These are phyloP conservation scores for Viola odorata DNA, from an alignment of 345 rosid species.

Conservation along the genomic window DNA sequence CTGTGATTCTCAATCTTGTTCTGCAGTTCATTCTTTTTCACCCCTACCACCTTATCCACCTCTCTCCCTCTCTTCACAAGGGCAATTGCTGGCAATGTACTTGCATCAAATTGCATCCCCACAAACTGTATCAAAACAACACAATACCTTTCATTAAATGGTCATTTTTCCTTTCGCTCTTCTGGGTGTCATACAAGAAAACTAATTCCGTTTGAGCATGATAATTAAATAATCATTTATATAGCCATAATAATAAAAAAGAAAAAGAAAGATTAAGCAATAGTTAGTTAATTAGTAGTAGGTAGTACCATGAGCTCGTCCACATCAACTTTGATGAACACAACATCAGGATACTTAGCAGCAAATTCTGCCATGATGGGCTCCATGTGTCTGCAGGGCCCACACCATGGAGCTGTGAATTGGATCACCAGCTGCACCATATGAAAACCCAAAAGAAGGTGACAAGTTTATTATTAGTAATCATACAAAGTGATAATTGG, in stretches of 20 bases:
- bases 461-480: too few species aligned
- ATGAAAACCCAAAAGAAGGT: background rate
- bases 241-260: too few species aligned
- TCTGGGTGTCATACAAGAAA: too few species aligned
- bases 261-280: too few species aligned
- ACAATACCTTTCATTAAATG: background rate
- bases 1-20: conserved; percentile 48
- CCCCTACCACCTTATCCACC: conserved; percentile 52
- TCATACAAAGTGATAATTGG: background rate
- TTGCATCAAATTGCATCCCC: conserved; percentile 32
- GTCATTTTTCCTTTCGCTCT: too few species aligned
- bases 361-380: conserved; percentile 49
- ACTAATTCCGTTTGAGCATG: too few species aligned
- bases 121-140: conserved; percentile 35
- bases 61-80: conserved; percentile 61
- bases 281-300: background rate
- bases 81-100: conserved; percentile 49
- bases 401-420: conserved; percentile 80
- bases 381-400: conserved; percentile 61
- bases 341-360: conserved; percentile 44
- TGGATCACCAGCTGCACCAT: conserved; percentile 52
- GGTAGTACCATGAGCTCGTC: conserved; percentile 47
- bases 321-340: conserved; percentile 69
- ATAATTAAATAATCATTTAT: too few species aligned
- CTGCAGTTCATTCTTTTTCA: conserved; percentile 48